Base-by-base conservation (phyloP, 2,329 filamentous ascomycete genomes). In the Penicillium decumbens region DNA sequence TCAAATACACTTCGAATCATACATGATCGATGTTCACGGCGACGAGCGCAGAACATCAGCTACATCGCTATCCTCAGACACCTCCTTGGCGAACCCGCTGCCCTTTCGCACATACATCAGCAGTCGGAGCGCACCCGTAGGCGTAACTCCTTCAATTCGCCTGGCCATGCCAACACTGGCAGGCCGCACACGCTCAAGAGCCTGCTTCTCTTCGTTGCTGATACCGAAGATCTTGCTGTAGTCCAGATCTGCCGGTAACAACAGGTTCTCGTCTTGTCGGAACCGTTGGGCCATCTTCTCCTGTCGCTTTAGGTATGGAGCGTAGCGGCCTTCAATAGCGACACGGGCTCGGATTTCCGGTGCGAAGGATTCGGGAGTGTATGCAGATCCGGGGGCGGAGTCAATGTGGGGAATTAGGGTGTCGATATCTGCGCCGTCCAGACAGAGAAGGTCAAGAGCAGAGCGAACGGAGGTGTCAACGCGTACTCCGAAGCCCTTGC, bases 131-230 rank as follows among this genome's bases (percentile, higher is more conserved):
- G 72, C 72, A 28, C 74, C 75, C 12, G 67, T 65, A 12, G 75
- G 75, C 10, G 75, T 77, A 18, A 79, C 78, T 2, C 92, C 92
- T 70, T 98, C 93, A 9, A 96, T 82, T 12, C 93, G 76, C 42
- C 89, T 79, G 28, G 92, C 92, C 78, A 96, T 93, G 0, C 89
- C 92, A 20, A 98, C 77, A 53, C 82, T 95, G 70, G 95, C 89
- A 0, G 93, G 93, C 44, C 82, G 76, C 1, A 89, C 87, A 2
- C 77, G 74, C 50, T 80, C 79, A 30, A 98, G 75, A 3, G 85
- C 79, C 25, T 82, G 77, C 69, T 81, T 85, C 74, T 97, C 93
- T 50, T 89, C 90, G 32, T 83, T 80, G 48, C 88, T 90, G 45
- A 98, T 75, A 0, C 90, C 90, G 29, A 79, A 75, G 0, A 98